phyloP scores from a whole-genome alignment of 2,329 filamentous ascomycete species.

The Knufia fluminis region DNA sequence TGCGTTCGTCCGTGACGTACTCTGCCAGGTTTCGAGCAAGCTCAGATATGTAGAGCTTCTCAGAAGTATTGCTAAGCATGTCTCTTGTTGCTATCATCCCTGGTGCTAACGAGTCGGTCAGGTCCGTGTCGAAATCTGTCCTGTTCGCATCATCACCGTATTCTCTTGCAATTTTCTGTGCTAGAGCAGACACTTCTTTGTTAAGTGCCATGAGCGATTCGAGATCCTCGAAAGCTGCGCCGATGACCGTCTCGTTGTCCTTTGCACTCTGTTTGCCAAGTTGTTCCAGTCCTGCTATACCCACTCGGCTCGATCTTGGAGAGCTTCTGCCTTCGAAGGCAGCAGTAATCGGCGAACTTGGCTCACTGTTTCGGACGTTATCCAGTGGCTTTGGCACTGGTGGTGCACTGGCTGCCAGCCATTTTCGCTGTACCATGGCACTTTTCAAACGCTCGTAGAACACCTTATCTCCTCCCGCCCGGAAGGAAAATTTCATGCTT shows the following conservation, averaged over 20 bases:
- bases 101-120: constrained; percentile 72
- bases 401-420: constrained; percentile 83
- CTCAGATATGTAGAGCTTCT: constrained; percentile 80
- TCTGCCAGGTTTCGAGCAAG: constrained; percentile 76
- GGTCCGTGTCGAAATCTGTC: constrained; percentile 60
- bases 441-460: constrained; percentile 84
- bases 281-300: constrained; percentile 86
- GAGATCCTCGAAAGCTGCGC: constrained; percentile 88
- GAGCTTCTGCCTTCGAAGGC: constrained; percentile 25
- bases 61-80: constrained; percentile 67
- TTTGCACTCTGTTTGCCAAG: constrained; percentile 74
- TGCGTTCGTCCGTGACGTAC: constrained; percentile 75
- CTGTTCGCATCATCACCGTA: constrained; percentile 42
- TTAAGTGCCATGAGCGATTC: constrained; percentile 96
- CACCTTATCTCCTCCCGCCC: constrained; percentile 67
- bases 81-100: constrained; percentile 92
- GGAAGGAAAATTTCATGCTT: constrained; percentile 84
- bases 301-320: constrained; percentile 53
- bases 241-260: constrained; percentile 89
- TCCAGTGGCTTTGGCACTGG: constrained; percentile 61
- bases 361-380: constrained; percentile 20
- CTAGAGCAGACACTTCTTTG: constrained; percentile 88
- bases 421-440: constrained; percentile 85
- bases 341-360: constrained; percentile 22
- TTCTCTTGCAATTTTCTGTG: constrained; percentile 74